These are phyloP conservation scores for Tilletia indica DNA, from an alignment of 1,284 basidiomycete genomes.

Conservation along the genomic window DNA sequence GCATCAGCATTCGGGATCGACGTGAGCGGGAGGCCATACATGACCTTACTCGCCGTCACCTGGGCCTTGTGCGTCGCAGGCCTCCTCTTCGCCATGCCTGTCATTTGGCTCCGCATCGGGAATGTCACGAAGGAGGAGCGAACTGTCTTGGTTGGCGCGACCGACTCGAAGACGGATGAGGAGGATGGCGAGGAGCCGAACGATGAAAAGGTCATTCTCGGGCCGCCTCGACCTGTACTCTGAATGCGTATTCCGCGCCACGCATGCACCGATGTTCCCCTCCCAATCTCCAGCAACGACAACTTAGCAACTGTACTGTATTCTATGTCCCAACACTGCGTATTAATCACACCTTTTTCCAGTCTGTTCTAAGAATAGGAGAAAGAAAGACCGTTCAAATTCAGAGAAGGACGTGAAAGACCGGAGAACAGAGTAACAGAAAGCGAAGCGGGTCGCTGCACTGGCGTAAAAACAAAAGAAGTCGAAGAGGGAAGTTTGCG, in stretches of 20 bases:
- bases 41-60: conserved; percentile 43
- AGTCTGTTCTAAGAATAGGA: neutral
- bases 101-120: conserved; percentile 37
- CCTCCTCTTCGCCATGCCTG: conserved; percentile 38
- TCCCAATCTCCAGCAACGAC: too few species aligned
- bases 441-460: too few species aligned
- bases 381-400: too few species aligned
- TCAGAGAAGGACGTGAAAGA: too few species aligned
- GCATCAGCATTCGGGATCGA: conserved; percentile 43
- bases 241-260: neutral
- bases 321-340: too few species aligned
- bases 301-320: too few species aligned
- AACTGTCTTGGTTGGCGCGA: neutral
- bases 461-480: too few species aligned
- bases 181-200: neutral
- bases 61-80: conserved; percentile 43
- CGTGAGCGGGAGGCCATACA: conserved; percentile 35
- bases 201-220: neutral
- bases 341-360: neutral
- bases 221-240: neutral
- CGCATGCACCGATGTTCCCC: too few species aligned
- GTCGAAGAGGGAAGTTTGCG: too few species aligned
- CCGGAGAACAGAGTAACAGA: too few species aligned
- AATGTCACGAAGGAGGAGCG: conserved; percentile 23
- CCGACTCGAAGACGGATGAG: neutral